These are phyloP conservation scores for Pythium dissotocum DNA, from an alignment of 352 stramenopile species.

Conservation along the genomic window DNA sequence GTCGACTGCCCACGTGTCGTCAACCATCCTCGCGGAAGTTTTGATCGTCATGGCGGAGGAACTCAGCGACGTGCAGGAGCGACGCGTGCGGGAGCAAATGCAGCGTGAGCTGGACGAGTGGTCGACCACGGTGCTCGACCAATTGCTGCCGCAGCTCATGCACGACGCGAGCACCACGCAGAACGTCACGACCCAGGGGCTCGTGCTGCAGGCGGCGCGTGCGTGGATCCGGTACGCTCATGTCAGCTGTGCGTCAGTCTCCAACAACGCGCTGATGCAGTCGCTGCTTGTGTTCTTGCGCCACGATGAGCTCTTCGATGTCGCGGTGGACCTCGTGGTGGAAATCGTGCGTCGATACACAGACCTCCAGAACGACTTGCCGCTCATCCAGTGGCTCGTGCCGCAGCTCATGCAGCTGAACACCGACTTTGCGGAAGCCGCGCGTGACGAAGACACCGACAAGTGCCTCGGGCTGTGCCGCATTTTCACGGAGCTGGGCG, in stretches of 20 bases:
- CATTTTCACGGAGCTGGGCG: slow-evolving; percentile 90
- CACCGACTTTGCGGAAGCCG: slow-evolving; percentile 49
- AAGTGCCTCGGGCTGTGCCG: slow-evolving; percentile 76
- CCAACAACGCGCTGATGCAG: slow-evolving; percentile 70
- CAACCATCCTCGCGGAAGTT: slow-evolving; percentile 50
- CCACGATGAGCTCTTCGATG: slow-evolving; percentile 84
- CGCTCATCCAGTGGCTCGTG: slow-evolving; percentile 77
- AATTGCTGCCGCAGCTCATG: slow-evolving; percentile 76
- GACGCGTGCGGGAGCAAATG: slow-evolving; percentile 47
- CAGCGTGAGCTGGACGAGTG: slow-evolving; percentile 63
- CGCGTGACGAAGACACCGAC: slow-evolving; percentile 68
- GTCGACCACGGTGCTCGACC: slow-evolving; percentile 55
- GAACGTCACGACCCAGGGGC: slow-evolving; percentile 41
- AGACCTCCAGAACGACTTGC: slow-evolving; percentile 41
- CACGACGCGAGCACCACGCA: slow-evolving; percentile 43
- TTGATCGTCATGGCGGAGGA: slow-evolving; percentile 76
- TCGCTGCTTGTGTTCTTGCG: slow-evolving; percentile 62
- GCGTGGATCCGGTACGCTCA: slow-evolving; percentile 67
- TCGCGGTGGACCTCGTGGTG: slow-evolving; percentile 77
- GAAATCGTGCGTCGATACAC: slow-evolving; percentile 73
- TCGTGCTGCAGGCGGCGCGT: slow-evolving; percentile 57
- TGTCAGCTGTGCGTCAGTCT: slow-evolving; percentile 41
- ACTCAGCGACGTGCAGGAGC: slow-evolving; percentile 52
- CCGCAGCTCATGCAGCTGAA: slow-evolving; percentile 72
- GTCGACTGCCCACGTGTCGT: slow-evolving; percentile 34